Base-by-base conservation (phyloP, 1,284 basidiomycete species). In the Cystobasidiaceae sp. region DNA sequence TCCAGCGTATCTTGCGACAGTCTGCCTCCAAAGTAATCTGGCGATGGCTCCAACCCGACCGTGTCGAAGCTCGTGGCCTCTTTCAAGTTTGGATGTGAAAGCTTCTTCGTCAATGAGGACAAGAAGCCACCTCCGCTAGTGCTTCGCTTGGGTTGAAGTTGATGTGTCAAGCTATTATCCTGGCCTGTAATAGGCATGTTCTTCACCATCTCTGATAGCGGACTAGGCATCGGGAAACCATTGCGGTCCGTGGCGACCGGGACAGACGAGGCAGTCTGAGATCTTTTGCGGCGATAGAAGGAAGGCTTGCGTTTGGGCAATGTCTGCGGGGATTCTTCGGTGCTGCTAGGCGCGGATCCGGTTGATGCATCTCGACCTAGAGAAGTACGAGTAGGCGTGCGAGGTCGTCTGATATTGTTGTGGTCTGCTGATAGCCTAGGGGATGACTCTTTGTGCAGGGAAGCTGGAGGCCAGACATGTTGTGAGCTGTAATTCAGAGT, bases 221-320 rank as follows among this genome's bases (percentile, higher is more conserved):
- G 60, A 43, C 46, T 50, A 2, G 50, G 50, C 30, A 62, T 62
- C 17, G 60, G 50, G 33, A 62, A 62, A 28, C 60, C 60, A 52
- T 51, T 52, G 23, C 49, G 54, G 50, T 62, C 60, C 32, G 28
- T 45, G 27, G 21, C 7, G 23, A 17, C 45, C 19, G 28, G 15
- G 6, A 61, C 28, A 28, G 17, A 30, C n/a, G 15, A 39, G 19
- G 60, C 60, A 23, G 60, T 62, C 23, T 62, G 60, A n/a, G 49
- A 62, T 28, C 60, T 34, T 33, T 62, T 62, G 7, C 60, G 60
- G 34, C 41, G 51, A 27, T 62, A 62, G 41, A 62, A 62, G 11
- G 60, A 62, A 15, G 49, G 34, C 46, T 62, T 62, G 19, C 60
- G 60, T 44, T 62, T 62, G 23, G 56, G 30, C n/a, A n/a, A n/a